phyloP scores from a whole-genome alignment of 441 rosid genomes.

The Populus hybrid region DNA sequence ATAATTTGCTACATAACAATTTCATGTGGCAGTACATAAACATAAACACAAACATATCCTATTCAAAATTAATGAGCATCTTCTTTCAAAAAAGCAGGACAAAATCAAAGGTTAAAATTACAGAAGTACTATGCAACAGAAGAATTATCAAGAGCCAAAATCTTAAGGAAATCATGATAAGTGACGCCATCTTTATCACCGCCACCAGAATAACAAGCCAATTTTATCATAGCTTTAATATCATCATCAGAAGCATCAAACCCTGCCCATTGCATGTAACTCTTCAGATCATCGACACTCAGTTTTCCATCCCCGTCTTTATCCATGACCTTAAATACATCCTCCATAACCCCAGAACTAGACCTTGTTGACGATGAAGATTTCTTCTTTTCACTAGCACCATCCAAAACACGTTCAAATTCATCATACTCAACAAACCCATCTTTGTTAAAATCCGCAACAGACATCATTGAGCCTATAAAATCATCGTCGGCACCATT shows the following conservation, averaged over 20 bases:
- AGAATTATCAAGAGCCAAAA: conserved; percentile 36
- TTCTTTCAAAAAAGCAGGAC: not conserved
- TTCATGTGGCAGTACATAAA: not conserved
- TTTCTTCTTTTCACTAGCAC: not conserved
- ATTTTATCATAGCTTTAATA: conserved; percentile 60
- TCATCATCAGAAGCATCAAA: conserved; percentile 60
- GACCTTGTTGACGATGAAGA: not conserved
- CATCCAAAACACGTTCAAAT: conserved; percentile 59
- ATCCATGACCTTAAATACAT: conserved; percentile 74
- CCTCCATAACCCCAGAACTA: conserved; percentile 50
- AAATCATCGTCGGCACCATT: conserved; percentile 24
- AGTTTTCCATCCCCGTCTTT: conserved; percentile 76
- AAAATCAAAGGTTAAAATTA: not conserved
- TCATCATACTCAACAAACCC: conserved; percentile 88
- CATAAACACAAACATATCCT: not conserved
- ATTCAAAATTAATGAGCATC: not conserved
- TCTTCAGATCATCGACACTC: conserved; percentile 59
- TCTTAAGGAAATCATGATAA: conserved; percentile 51
- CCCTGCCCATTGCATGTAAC: conserved; percentile 64
- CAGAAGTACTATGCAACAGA: not conserved
- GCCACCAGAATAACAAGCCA: conserved; percentile 37
- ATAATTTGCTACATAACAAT: too few relatives aligned
- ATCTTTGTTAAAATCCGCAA: conserved; percentile 65
- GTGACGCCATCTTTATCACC: conserved; percentile 49
- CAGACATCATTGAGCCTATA: conserved; percentile 67